Conservation (phyloP, 192 early-diverging fungal species). For the Backusella morwellensis region DNA sequence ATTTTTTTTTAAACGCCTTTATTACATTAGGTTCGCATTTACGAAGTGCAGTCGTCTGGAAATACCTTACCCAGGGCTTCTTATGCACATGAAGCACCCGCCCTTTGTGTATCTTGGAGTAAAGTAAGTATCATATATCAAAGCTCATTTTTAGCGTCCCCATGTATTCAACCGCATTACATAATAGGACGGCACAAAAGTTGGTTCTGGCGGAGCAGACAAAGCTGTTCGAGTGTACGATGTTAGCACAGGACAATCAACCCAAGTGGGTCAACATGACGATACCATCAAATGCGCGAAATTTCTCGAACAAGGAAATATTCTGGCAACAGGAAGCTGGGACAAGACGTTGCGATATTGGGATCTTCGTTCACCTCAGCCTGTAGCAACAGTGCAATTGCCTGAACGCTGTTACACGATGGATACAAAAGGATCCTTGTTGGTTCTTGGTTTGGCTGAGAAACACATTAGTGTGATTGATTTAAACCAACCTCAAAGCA, state of each 20-base stretch:
- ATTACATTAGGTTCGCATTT: slow-evolving; percentile 77
- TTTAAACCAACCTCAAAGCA: slow-evolving; percentile 59
- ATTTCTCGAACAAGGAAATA: slow-evolving; percentile 67
- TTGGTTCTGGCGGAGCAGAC: slow-evolving; percentile 91
- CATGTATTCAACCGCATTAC: not conserved
- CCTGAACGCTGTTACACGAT: slow-evolving; percentile 90
- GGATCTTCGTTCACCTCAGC: slow-evolving; percentile 81
- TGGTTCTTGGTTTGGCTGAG: slow-evolving; percentile 91
- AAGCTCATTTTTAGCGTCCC: not conserved
- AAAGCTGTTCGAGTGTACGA: slow-evolving; percentile 86
- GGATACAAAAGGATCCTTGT: slow-evolving; percentile 74
- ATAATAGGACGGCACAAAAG: slow-evolving; percentile 82
- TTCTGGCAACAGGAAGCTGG: slow-evolving; percentile 91
- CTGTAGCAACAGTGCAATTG: slow-evolving; percentile 68
- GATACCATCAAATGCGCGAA: slow-evolving; percentile 78
- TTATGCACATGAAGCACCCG: slow-evolving; percentile 82
- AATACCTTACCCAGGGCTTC: slow-evolving; percentile 71
- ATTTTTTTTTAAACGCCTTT: not conserved
- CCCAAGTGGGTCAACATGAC: slow-evolving; percentile 85
- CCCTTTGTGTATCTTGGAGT: slow-evolving; percentile 84
- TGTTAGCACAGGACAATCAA: slow-evolving; percentile 73
- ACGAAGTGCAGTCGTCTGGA: slow-evolving; percentile 80
- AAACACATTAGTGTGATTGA: slow-evolving; percentile 78
- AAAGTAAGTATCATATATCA: slow-evolving; percentile 44
- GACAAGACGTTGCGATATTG: slow-evolving; percentile 97